A percentile compares a stretch with the other conserved stretches of the same genome.
Conservation (phyloP, 1,284 basidiomycete species). For the Calocybe gambosa region DNA sequence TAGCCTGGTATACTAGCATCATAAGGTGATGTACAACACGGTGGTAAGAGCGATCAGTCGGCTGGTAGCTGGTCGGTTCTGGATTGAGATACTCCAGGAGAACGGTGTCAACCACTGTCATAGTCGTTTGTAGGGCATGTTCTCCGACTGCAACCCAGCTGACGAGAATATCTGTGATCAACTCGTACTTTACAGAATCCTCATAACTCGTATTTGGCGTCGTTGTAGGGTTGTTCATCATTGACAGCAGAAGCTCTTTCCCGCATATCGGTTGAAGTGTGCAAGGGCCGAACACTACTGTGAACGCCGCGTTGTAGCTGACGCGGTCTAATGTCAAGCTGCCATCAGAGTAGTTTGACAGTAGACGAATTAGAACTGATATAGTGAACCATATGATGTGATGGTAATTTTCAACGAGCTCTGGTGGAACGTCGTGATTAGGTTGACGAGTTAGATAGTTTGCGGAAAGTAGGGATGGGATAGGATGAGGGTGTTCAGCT, state of each 20-base stretch:
- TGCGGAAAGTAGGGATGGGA: neutral
- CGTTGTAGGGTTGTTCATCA: conserved; percentile 3
- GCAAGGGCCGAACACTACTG: neutral
- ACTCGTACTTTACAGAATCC: conserved; percentile 1
- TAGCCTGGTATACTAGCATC: conserved; percentile 3
- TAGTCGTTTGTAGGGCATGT: neutral
- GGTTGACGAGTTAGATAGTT: conserved; percentile 3
- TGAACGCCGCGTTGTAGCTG: neutral
- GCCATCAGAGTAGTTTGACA: neutral
- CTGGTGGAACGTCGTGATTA: neutral
- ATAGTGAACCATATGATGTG: neutral
- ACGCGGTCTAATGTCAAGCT: neutral
- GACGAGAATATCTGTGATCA: neutral
- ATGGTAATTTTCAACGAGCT: neutral
- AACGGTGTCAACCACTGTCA: neutral
- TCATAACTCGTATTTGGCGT: conserved; percentile 1
- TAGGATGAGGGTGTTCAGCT: neutral
- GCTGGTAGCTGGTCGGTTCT: conserved; percentile 1
- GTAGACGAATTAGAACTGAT: neutral
- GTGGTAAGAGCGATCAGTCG: conserved; percentile 1
- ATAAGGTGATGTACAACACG: conserved; percentile 1
- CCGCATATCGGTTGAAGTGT: conserved; percentile 1
- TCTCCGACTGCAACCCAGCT: neutral
- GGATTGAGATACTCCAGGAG: neutral
- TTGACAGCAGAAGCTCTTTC: conserved; percentile 1